These are phyloP conservation scores for Helicocarpus griseus DNA, from an alignment of 2,329 filamentous ascomycete genomes.

Conservation along the genomic window DNA sequence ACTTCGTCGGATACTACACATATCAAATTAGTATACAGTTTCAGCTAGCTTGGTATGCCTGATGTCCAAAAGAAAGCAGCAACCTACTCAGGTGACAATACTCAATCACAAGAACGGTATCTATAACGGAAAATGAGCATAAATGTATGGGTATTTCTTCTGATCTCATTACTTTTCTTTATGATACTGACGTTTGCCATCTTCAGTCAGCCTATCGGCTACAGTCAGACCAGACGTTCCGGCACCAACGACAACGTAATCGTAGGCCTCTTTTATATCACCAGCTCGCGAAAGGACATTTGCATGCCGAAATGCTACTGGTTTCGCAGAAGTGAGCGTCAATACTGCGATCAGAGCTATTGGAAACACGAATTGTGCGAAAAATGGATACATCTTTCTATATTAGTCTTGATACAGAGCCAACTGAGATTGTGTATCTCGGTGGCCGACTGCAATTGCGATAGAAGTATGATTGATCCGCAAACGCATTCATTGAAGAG, in stretches of 20 bases:
- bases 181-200: not conserved
- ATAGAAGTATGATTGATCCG: too few species aligned
- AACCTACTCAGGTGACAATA: not conserved
- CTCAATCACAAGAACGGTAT: not conserved
- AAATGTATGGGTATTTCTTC: too few species aligned
- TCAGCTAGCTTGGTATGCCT: too few species aligned
- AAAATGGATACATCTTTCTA: not conserved
- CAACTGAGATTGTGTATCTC: too few species aligned
- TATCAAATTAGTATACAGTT: too few species aligned
- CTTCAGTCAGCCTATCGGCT: slow-evolving; percentile 4
- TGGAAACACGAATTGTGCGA: not conserved
- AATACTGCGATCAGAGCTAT: not conserved
- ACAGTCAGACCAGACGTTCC: slow-evolving; percentile 39
- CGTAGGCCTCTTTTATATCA: slow-evolving; percentile 23
- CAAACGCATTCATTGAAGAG: too few species aligned
- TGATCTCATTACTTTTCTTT: too few species aligned
- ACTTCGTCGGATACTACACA: not conserved
- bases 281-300: not conserved
- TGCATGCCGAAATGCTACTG: not conserved
- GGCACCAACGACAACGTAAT: slow-evolving; percentile 43
- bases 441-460: too few species aligned
- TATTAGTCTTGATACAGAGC: too few species aligned
- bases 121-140: too few species aligned
- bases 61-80: too few species aligned
- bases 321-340: not conserved